phyloP scores from a whole-genome alignment of 768 basidiomycete genomes.

The Panaeolus papilionaceus region DNA sequence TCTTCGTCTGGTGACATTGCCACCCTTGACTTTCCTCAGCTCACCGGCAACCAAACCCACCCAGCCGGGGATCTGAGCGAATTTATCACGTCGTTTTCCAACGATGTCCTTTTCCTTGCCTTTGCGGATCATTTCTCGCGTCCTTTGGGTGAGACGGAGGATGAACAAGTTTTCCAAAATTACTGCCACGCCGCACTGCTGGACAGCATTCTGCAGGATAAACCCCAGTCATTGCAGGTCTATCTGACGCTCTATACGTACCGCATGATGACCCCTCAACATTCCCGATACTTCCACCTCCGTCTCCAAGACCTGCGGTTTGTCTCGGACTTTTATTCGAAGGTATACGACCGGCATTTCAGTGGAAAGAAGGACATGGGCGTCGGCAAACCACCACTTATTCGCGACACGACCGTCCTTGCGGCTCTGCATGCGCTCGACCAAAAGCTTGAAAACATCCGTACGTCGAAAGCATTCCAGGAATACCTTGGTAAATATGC shows the following conservation, averaged over 20 bases:
- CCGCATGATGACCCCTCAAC: conserved; percentile 60
- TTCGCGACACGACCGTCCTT: conserved; percentile 75
- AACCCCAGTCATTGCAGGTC: conserved; percentile 76
- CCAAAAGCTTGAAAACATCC: conserved; percentile 54
- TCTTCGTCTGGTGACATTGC: conserved; percentile 85
- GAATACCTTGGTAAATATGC: conserved; percentile 59
- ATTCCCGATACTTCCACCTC: conserved; percentile 68
- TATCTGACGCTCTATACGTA: conserved; percentile 77
- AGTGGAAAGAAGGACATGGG: conserved; percentile 75
- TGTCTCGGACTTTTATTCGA: conserved; percentile 77
- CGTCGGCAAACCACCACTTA: conserved; percentile 60
- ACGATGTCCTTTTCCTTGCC: conserved; percentile 77
- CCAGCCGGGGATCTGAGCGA: conserved; percentile 79
- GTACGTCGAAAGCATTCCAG: conserved; percentile 47
- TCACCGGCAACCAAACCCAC: conserved; percentile 68
- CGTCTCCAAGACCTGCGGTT: conserved; percentile 78
- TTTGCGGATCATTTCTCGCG: conserved; percentile 83
- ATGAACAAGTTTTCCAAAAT: conserved; percentile 66
- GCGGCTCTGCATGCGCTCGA: conserved; percentile 72
- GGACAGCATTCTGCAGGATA: conserved; percentile 92
- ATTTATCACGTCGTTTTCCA: conserved; percentile 88
- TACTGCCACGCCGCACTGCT: conserved; percentile 81
- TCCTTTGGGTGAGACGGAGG: conserved; percentile 56
- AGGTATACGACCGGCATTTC: conserved; percentile 76
- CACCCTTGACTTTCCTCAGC: conserved; percentile 83